Evolutionary conservation across 306 rosid species (phyloP), one percentile per base, ranked within the genome.

Genomic region (Canavalia gladiata): DNA sequence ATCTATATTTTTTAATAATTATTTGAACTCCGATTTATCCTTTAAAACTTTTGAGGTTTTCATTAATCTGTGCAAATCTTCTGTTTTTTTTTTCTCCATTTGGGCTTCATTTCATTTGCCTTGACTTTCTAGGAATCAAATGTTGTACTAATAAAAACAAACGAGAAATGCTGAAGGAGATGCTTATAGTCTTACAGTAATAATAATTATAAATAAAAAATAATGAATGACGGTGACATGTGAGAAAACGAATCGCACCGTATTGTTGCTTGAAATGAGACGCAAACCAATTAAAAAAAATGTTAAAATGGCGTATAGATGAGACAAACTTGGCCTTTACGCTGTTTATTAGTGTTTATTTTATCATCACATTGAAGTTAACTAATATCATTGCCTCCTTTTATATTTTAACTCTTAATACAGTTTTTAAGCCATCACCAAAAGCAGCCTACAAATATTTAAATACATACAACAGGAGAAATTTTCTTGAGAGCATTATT

Each of bases 261-360:
- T 67, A 49, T 29, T 47, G 64, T 72, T 84, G 66, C 72, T 78
- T 78, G 72, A 55, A 78, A 73, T 37, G 31, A 66, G 65, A 77
- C 45, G 75, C 63, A 64, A 64, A 47, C 30, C 11, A 42, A 60
- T 49, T 49, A 7, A 25, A 49, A 5, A 52, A 37, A 55, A 46
- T 35, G 55, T 28, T 54, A 29, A 18, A 58, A 55, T 34, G 58
- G 46, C 70, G 59, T 12, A 11, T 28, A 7, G 60, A 78, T 68
- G 41, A 52, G 84, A 82, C 89, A 86, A 82, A 68, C 29, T 82
- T 78, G 77, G 82, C 82, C 86, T 86, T 86, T 78, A 8, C 35
- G 59, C 43, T 72, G 76, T 72, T 78, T 84, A 33, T 39, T 64
- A 52, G 43, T 50, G 5, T 56, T 72, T 72, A 62, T 73, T 56